phyloP scores from a whole-genome alignment of 345 rosid genomes.

The Noccaea bulbosa region DNA sequence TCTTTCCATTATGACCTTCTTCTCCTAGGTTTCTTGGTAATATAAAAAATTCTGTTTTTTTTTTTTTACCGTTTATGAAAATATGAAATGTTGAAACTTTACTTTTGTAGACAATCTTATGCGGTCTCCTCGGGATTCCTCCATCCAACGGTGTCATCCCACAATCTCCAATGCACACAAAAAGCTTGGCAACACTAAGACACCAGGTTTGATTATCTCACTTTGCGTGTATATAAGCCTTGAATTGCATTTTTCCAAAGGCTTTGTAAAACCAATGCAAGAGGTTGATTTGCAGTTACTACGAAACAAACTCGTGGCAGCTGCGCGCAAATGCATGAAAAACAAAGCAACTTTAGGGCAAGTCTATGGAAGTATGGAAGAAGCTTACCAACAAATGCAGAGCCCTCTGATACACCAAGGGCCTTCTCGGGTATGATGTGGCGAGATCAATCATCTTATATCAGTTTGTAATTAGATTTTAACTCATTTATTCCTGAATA shows the following conservation, averaged over 20 bases:
- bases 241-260: background rate
- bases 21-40: conserved; percentile 87
- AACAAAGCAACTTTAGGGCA: conserved; percentile 66
- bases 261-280: background rate
- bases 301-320: conserved; percentile 62
- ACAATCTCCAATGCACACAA: conserved; percentile 88
- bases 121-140: conserved; percentile 81
- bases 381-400: conserved; percentile 77
- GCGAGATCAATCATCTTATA: background rate
- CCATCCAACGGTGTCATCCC: conserved; percentile 89
- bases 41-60: conserved; percentile 13
- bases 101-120: conserved; percentile 59
- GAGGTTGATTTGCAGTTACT: conserved; percentile 54
- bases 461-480: conserved; percentile 5
- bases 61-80: conserved; percentile 12
- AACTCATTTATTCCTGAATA: conserved; percentile 14
- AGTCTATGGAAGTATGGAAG: conserved; percentile 75
- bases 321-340: conserved; percentile 63
- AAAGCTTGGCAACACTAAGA: conserved; percentile 78
- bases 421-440: conserved; percentile 55
- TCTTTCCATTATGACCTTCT: conserved; percentile 90
- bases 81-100: conserved; percentile 1
- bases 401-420: conserved; percentile 67
- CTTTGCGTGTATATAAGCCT: background rate
- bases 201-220: conserved; percentile 58